A percentile compares a stretch with the other conserved stretches of the same genome.
Conservation (phyloP, 179 eudicot species). For the Carnegiea gigantea region DNA sequence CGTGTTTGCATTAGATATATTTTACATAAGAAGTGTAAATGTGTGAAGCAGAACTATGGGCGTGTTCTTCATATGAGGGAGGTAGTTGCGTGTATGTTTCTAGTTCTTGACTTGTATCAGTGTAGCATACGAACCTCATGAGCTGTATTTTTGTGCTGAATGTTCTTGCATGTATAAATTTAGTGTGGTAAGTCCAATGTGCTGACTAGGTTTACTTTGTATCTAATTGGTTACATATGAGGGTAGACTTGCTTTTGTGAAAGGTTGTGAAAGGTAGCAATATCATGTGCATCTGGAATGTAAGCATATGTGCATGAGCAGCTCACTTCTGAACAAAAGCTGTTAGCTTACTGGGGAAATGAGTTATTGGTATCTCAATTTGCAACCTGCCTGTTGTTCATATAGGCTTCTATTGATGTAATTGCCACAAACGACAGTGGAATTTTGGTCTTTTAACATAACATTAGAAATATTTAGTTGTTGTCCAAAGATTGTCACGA, state of each 20-base stretch:
- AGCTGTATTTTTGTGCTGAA: neutral
- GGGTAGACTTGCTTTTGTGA: neutral
- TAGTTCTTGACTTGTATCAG: neutral
- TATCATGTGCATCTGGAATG: neutral
- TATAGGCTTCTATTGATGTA: neutral
- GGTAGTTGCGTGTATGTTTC: neutral
- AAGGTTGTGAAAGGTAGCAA: neutral
- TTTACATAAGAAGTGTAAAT: neutral
- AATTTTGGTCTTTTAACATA: neutral
- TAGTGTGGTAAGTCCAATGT: neutral
- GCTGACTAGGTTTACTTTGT: neutral
- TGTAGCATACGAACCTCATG: neutral
- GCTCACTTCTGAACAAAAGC: neutral
- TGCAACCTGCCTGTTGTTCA: neutral
- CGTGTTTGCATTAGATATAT: neutral
- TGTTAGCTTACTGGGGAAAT: neutral
- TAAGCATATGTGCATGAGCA: neutral
- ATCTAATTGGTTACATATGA: neutral
- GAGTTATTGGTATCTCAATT: conserved; percentile 4
- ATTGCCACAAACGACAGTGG: neutral
- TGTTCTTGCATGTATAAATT: neutral
- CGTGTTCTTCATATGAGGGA: neutral
- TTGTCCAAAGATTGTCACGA: conserved; percentile 71
- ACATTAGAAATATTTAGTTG: neutral
- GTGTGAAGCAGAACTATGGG: neutral